These are phyloP conservation scores for Suillus subluteus DNA, from an alignment of 768 basidiomycete genomes.

Conservation along the genomic window DNA sequence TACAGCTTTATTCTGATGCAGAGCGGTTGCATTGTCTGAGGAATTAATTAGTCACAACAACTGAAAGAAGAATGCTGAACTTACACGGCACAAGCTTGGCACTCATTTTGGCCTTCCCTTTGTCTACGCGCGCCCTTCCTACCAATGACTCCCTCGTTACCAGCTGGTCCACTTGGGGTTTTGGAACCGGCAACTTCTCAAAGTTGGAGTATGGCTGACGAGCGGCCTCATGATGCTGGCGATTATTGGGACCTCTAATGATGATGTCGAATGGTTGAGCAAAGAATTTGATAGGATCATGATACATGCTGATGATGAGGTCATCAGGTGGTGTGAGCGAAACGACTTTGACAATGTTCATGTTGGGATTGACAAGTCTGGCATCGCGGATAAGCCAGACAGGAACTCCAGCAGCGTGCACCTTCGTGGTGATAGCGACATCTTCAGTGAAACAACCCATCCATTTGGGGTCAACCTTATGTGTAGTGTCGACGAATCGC, in stretches of 20 bases:
- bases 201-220: background rate
- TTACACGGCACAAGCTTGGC: background rate
- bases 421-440: background rate
- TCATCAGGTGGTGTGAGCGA: background rate
- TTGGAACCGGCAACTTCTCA: background rate
- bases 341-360: background rate
- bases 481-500: background rate
- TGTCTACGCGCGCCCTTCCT: background rate
- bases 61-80: background rate
- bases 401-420: background rate
- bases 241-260: background rate
- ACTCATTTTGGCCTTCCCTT: background rate
- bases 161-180: background rate
- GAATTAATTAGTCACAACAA: background rate
- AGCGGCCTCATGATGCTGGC: background rate
- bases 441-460: conserved; percentile 10
- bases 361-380: background rate
- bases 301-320: background rate
- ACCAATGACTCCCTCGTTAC: background rate
- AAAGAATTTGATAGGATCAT: background rate
- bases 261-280: background rate
- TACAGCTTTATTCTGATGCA: background rate
- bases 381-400: background rate
- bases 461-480: background rate
- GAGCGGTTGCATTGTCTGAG: background rate